Evolutionary conservation across 352 stramenopile species (phyloP).

Genomic region (Phytophthora pseudosyringae): DNA sequence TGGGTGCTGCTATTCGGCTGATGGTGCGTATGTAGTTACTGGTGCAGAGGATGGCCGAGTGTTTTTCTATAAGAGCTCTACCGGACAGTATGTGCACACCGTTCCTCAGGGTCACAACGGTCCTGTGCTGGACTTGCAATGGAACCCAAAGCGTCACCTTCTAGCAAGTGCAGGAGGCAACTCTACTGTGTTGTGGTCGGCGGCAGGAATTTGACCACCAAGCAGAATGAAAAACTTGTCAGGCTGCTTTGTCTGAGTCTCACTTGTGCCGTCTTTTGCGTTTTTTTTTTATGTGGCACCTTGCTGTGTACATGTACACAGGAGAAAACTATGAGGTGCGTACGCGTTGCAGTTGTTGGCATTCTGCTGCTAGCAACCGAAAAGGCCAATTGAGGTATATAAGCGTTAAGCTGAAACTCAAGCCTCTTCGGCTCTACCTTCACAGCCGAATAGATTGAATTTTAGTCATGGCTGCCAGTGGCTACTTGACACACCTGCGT

Average conservation of each 20-base stretch:
- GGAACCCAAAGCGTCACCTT: slow-evolving; percentile 88
- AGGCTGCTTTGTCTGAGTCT: background rate
- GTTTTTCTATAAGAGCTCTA: slow-evolving; percentile 69
- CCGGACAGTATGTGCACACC: slow-evolving; percentile 63
- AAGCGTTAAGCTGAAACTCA: too few relatives aligned
- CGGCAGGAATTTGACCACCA: slow-evolving; percentile 29
- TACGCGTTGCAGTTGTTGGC: too few relatives aligned
- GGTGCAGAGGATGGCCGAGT: slow-evolving; percentile 79
- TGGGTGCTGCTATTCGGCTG: slow-evolving; percentile 71
- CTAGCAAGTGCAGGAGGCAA: slow-evolving; percentile 74
- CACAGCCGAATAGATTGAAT: too few relatives aligned
- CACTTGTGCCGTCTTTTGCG: background rate
- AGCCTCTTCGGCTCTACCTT: too few relatives aligned
- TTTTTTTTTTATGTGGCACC: background rate
- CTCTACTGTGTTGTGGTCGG: slow-evolving; percentile 81
- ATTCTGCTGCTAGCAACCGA: too few relatives aligned
- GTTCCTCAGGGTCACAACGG: slow-evolving; percentile 70
- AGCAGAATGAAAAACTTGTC: slow-evolving; percentile 13
- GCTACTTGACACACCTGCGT: too few relatives aligned
- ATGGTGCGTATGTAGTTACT: slow-evolving; percentile 77
- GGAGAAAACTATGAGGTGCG: too few relatives aligned
- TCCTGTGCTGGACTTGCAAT: slow-evolving; percentile 70
- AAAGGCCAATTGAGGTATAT: too few relatives aligned
- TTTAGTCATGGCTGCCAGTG: too few relatives aligned
- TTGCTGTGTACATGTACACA: too few relatives aligned